Conservation (phyloP, 2,329 filamentous ascomycete species). For the Elsinoe ampelina region DNA sequence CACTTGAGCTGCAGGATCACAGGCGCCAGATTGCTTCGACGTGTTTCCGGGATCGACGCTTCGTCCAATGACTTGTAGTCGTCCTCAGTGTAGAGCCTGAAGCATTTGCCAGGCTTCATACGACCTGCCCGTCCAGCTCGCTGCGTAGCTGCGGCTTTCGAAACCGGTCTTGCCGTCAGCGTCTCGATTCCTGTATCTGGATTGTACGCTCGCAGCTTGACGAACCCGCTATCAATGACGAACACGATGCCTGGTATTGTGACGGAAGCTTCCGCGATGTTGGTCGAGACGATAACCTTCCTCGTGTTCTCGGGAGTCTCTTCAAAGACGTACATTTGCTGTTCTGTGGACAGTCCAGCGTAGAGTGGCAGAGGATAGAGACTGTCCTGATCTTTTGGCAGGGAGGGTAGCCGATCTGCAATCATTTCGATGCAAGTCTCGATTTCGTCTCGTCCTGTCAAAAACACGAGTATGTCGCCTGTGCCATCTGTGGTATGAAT, state of each 20-base stretch:
- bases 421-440: slow-evolving; percentile 72
- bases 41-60: slow-evolving; percentile 77
- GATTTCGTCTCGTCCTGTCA: slow-evolving; percentile 91
- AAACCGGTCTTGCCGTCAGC: slow-evolving; percentile 70
- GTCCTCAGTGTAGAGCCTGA: slow-evolving; percentile 77
- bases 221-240: slow-evolving; percentile 83
- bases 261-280: slow-evolving; percentile 92
- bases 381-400: slow-evolving; percentile 49
- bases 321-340: slow-evolving; percentile 94
- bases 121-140: slow-evolving; percentile 82
- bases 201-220: slow-evolving; percentile 81
- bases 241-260: slow-evolving; percentile 89
- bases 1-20: slow-evolving; percentile 88
- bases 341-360: slow-evolving; percentile 77
- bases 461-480: slow-evolving; percentile 83
- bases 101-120: slow-evolving; percentile 87
- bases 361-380: slow-evolving; percentile 73
- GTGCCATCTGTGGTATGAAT: slow-evolving; percentile 73
- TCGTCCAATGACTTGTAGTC: slow-evolving; percentile 58
- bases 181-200: slow-evolving; percentile 79
- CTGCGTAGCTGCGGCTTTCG: slow-evolving; percentile 87
- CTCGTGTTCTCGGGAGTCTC: slow-evolving; percentile 69
- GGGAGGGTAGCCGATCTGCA: slow-evolving; percentile 57
- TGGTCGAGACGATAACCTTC: slow-evolving; percentile 88
- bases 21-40: slow-evolving; percentile 81